Base-by-base conservation (phyloP, 2,329 filamentous ascomycete species). In the Hymenoscyphus albidus region DNA sequence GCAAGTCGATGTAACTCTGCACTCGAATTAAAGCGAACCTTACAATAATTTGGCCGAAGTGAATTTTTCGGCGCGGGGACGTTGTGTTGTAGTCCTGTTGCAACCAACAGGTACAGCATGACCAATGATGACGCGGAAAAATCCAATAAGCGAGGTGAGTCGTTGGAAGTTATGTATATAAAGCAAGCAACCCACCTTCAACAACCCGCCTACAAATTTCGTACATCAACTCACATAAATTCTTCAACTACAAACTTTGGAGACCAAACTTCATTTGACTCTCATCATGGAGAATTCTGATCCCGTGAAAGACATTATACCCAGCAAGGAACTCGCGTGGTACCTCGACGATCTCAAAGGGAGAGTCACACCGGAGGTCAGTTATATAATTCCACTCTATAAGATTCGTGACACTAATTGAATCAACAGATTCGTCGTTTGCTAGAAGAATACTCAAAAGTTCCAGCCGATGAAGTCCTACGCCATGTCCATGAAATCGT, bases 401-500 rank as follows among this genome's bases (percentile, higher is more conserved):
- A 42, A 42, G 2, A 16, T 12, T 16, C 40, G 40, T 14, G 10
- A 42, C 13, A 3, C 13, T 42, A 12, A 42, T 42, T 16, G 40
- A 14, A 16, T 3, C 40, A 42, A 10, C 13, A 42, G 13, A n/a
- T 13, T 6, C 40, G 40, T 42, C 40, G 13, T 2, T 42, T 42
- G 40, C 40, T 42, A 3, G 40, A 42, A 42, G 40, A 42, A 6
- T 42, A 42, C 13, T 10, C 40, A 42, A 42, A 42, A 16, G 3
- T 42, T 4, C 40, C 13, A 16, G 40, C 40, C 13, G 13, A 42
- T 3, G 39, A 59, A 22, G n/a, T 59, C 13, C 22, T 59, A 40
- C 16, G 40, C 40, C 58, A 59, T 59, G 18, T 59, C 16, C 58
- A 59, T 42, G 35, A 59, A 59, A 44, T 59, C n/a, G 58, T 48